Evolutionary conservation across 805 yeast species (phyloP).

Genomic region (Zygosaccharomyces lentus): DNA sequence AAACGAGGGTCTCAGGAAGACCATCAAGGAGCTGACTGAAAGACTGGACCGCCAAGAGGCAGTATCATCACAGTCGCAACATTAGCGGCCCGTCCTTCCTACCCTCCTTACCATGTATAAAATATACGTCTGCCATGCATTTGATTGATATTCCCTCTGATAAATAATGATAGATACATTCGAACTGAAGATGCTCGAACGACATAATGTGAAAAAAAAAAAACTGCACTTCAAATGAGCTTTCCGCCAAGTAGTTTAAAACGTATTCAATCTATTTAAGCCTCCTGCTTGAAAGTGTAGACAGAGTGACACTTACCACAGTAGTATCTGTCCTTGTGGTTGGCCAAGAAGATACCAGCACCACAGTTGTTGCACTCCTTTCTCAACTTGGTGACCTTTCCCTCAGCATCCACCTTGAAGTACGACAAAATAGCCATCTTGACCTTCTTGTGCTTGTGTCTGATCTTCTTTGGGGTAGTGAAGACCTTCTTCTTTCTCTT

Average conservation of each 20-base stretch:
- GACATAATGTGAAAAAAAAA: background rate
- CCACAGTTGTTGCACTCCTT: slow-evolving; percentile 98
- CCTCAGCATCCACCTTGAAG: slow-evolving; percentile 99
- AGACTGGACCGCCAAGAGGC: background rate
- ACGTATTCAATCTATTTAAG: slow-evolving; percentile 14
- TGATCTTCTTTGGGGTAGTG: slow-evolving; percentile 99
- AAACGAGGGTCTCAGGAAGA: slow-evolving; percentile 31
- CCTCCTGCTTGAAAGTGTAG: slow-evolving; percentile 50
- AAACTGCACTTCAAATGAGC: background rate
- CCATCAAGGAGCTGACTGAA: slow-evolving; percentile 5
- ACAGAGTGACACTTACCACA: slow-evolving; percentile 99
- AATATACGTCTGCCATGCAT: background rate
- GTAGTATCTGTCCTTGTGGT: slow-evolving; percentile 98
- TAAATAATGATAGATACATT: background rate
- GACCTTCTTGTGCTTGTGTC: slow-evolving; percentile 99
- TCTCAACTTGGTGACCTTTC: slow-evolving; percentile 97
- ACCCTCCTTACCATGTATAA: background rate
- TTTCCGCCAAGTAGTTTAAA: background rate
- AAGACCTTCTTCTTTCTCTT: slow-evolving; percentile 99
- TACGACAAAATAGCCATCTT: slow-evolving; percentile 98
- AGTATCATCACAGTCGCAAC: background rate
- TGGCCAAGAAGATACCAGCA: slow-evolving; percentile 99
- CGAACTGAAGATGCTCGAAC: too few relatives aligned
- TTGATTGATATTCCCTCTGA: background rate
- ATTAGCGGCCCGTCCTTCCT: background rate